These are phyloP conservation scores for Stylonectria norvegica DNA, from an alignment of 2,329 filamentous ascomycete genomes.

Conservation along the genomic window DNA sequence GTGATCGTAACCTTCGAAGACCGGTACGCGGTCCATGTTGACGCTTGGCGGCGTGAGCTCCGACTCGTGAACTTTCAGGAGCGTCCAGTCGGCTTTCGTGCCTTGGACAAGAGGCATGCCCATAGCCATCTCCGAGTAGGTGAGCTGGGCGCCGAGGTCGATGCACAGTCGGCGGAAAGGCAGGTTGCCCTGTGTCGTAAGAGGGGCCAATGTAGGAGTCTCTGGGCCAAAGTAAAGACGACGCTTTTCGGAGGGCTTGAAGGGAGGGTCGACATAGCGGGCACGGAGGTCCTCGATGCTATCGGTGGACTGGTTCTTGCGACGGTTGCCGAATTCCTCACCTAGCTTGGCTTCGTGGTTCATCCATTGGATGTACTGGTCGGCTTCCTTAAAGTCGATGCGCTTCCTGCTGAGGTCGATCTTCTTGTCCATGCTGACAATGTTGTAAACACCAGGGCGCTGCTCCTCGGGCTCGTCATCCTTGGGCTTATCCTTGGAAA, in stretches of 20 bases:
- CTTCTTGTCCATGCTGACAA: conserved; percentile 67
- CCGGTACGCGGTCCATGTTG: conserved; percentile 42
- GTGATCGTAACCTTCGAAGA: conserved; percentile 78
- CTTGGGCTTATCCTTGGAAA: conserved; percentile 28
- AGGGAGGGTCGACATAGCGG: conserved; percentile 77
- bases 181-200: conserved; percentile 95
- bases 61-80: conserved; percentile 87
- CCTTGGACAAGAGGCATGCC: conserved; percentile 85
- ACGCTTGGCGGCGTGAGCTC: conserved; percentile 73
- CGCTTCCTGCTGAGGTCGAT: conserved; percentile 71
- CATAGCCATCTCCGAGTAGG: conserved; percentile 98
- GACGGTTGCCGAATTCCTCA: conserved; percentile 39
- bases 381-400: conserved; percentile 66
- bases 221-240: conserved; percentile 90
- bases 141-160: conserved; percentile 84
- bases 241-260: conserved; percentile 89
- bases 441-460: conserved; percentile 69
- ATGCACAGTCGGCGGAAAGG: conserved; percentile 90
- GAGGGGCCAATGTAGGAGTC: conserved; percentile 86
- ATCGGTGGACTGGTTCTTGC: conserved; percentile 41
- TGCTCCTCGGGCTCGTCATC: conserved; percentile 46
- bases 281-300: conserved; percentile 70
- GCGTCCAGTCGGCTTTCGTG: conserved; percentile 86
- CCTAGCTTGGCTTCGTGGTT: conserved; percentile 55
- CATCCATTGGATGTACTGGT: conserved; percentile 74